These are phyloP conservation scores for Salmacisia buchloeana DNA, from an alignment of 1,284 basidiomycete genomes.

Conservation along the genomic window DNA sequence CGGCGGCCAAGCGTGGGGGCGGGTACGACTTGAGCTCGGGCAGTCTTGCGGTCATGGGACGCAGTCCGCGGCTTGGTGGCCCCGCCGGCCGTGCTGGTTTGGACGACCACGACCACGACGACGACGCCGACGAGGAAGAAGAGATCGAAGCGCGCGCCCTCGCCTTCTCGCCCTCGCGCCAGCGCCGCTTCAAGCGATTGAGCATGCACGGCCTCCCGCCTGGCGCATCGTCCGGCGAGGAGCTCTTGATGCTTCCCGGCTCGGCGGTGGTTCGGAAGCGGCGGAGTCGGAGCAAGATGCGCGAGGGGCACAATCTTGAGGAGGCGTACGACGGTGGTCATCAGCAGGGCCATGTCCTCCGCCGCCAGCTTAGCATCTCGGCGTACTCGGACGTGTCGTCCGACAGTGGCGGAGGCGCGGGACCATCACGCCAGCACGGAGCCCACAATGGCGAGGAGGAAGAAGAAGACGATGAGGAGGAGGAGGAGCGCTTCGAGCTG, in stretches of 20 bases:
- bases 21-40: conserved; percentile 13
- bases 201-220: background rate
- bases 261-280: conserved; percentile 7
- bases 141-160: conserved; percentile 19
- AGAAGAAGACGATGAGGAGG: conserved; percentile 10
- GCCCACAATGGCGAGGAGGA: background rate
- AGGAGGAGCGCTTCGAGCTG: conserved; percentile 32
- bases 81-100: conserved; percentile 10
- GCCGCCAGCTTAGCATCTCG: background rate
- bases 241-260: conserved; percentile 23
- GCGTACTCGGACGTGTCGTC: background rate
- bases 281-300: background rate
- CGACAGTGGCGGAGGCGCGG: background rate
- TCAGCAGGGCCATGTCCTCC: background rate
- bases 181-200: background rate
- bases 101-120: conserved; percentile 12
- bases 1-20: background rate
- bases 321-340: background rate
- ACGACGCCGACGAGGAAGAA: conserved; percentile 20
- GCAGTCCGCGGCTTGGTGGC: background rate
- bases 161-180: conserved; percentile 11
- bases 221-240: conserved; percentile 10
- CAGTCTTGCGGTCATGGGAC: background rate
- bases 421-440: background rate
- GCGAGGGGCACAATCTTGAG: background rate